Evolutionary conservation across 495 filamentous ascomycete species (phyloP).

Genomic region (Penicilliopsis zonata): DNA sequence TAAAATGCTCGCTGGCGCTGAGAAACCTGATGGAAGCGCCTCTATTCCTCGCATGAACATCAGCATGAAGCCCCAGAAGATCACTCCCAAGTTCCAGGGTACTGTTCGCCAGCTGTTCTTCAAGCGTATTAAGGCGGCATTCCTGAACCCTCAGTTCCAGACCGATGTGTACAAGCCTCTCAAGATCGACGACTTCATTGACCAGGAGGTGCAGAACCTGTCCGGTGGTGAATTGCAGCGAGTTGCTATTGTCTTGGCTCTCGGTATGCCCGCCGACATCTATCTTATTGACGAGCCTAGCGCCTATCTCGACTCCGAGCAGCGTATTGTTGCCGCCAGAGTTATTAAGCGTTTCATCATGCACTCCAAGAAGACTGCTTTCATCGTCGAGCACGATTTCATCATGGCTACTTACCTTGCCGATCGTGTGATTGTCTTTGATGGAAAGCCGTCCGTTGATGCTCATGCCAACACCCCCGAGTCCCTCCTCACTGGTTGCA

Average conservation of each 20-base stretch:
- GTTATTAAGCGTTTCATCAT: conserved; percentile 99
- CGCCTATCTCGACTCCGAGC: conserved; percentile 94
- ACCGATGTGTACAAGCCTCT: conserved; percentile 98
- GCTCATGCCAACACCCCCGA: conserved; percentile 82
- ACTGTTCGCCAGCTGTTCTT: conserved; percentile 92
- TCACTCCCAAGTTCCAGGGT: conserved; percentile 92
- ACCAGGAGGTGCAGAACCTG: conserved; percentile 96
- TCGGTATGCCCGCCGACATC: conserved; percentile 93
- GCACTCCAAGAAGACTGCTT: conserved; percentile 99
- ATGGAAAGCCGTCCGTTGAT: conserved; percentile 80
- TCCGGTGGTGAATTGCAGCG: conserved; percentile 98
- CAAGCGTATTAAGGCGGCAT: conserved; percentile 95
- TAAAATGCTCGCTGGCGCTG: conserved; percentile 80
- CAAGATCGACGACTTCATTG: conserved; percentile 96
- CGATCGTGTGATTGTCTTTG: conserved; percentile 96
- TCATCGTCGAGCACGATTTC: conserved; percentile 99
- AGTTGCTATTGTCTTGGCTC: conserved; percentile 91
- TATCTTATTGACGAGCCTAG: conserved; percentile 96
- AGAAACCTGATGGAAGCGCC: conserved; percentile 69
- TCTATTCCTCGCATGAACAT: conserved; percentile 89
- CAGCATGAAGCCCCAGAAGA: conserved; percentile 99
- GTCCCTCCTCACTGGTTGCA: conserved; percentile 89
- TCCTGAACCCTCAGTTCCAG: conserved; percentile 94
- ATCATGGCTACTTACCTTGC: conserved; percentile 98
- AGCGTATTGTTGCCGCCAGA: conserved; percentile 91